phyloP scores from a whole-genome alignment of 805 yeast genomes.

The Sungouiella thailandica region DNA sequence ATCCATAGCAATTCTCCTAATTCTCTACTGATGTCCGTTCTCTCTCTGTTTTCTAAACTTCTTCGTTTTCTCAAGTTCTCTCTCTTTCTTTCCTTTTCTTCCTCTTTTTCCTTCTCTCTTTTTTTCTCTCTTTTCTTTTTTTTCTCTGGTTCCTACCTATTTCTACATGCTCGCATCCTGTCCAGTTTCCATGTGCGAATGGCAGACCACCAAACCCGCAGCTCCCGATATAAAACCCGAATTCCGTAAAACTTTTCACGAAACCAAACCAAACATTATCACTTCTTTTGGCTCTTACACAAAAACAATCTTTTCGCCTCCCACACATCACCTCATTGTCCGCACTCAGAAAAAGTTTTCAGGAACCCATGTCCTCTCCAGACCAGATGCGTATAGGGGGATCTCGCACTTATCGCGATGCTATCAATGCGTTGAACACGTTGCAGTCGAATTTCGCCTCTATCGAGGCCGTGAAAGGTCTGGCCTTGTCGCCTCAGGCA shows the following conservation, averaged over 20 bases:
- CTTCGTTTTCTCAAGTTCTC: too few species aligned
- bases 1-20: too few species aligned
- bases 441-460: slow-evolving; percentile 89
- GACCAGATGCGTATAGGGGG: slow-evolving; percentile 15
- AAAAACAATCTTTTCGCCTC: background rate
- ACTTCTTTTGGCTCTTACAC: background rate
- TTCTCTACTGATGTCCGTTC: too few species aligned
- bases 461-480: slow-evolving; percentile 72
- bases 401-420: slow-evolving; percentile 51
- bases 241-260: background rate
- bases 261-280: background rate
- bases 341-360: too few species aligned
- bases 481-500: slow-evolving; percentile 53
- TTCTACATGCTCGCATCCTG: too few species aligned
- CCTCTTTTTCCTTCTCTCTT: too few species aligned
- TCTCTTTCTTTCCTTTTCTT: too few species aligned
- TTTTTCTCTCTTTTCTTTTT: too few species aligned
- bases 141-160: too few species aligned
- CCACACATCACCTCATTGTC: background rate
- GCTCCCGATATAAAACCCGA: background rate
- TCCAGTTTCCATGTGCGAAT: too few species aligned
- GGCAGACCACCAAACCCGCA: too few species aligned
- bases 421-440: slow-evolving; percentile 76
- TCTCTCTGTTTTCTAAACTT: too few species aligned
- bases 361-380: slow-evolving; percentile 2